phyloP scores from a whole-genome alignment of 176 grass and related monocot genomes.

The Carex cristatella region DNA sequence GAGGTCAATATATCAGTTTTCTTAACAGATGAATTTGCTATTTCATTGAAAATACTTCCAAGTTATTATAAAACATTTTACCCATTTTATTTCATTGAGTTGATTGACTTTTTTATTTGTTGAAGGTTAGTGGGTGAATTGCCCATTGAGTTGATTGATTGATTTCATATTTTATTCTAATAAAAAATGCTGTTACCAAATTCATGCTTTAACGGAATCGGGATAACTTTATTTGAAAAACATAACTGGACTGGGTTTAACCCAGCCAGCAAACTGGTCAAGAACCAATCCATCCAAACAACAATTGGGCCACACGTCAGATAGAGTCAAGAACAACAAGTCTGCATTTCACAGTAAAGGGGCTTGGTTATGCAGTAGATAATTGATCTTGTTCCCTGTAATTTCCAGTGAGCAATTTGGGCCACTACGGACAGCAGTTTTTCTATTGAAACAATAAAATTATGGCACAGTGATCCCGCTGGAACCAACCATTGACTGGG shows the following conservation, averaged over 20 bases:
- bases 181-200: background rate
- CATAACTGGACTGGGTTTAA: background rate
- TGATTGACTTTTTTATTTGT: background rate
- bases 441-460: background rate
- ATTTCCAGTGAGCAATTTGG: no score
- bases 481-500: background rate
- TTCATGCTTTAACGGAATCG: background rate
- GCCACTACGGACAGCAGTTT: background rate
- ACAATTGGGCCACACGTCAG: background rate
- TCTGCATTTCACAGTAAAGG: background rate
- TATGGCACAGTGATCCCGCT: background rate
- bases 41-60: no score
- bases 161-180: background rate
- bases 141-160: background rate
- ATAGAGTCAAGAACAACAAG: background rate
- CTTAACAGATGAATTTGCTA: no score
- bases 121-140: no score
- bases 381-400: background rate
- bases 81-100: background rate
- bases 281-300: background rate
- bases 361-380: background rate
- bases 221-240: background rate
- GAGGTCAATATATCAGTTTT: background rate
- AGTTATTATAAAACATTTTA: background rate
- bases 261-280: background rate